Base-by-base conservation (phyloP, 1,284 basidiomycete species). In the Ceratorhiza oryzae-sativae region DNA sequence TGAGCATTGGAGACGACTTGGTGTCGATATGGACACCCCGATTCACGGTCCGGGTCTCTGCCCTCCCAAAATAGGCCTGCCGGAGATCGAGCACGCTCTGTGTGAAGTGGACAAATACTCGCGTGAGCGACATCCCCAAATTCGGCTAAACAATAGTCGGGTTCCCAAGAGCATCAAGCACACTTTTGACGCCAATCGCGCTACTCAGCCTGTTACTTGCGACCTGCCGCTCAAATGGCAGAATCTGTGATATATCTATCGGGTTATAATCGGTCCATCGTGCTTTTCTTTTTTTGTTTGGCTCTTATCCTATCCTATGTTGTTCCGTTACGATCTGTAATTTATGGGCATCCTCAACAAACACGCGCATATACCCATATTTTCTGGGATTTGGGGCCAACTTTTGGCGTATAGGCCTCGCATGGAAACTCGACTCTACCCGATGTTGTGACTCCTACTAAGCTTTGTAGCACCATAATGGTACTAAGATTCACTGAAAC, bases 41-140 rank as follows among this genome's bases (percentile, higher is more conserved):
- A 74, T 76, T 27, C 73, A 77, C 62, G 74, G 79, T 46, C 81
- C 81, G 25, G 73, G 77, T 55, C 75, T 82, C 23, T 70, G 72
- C 45, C 46, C 56, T 20, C 72, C 58, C 20, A 58, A 55, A 39
- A 67, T 82, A 36, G 78, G 78, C 34, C 77, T 82, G 73, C 81
- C 83, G 72, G 83, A 84, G 75, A 82, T 90, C 68, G 89, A 90
- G 78, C 89, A 90, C 76, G 83, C 86, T 0, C 78, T 90, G 20
- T 90, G 89, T 77, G 89, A 90, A 75, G 80, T 88, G 25, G 87
- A 89, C 79, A 90, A 90, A 77, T 90, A 89, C 73, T 79, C 85
- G 23, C 85, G 88, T n/a, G 79, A 79, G 20, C 80, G 77, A 12
- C 82, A 83, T 75, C 82, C 82, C 1, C 56, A 76, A 25, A 76